These are phyloP conservation scores for Scleroderma citrinum DNA, from an alignment of 768 basidiomycete species.

Conservation along the genomic window DNA sequence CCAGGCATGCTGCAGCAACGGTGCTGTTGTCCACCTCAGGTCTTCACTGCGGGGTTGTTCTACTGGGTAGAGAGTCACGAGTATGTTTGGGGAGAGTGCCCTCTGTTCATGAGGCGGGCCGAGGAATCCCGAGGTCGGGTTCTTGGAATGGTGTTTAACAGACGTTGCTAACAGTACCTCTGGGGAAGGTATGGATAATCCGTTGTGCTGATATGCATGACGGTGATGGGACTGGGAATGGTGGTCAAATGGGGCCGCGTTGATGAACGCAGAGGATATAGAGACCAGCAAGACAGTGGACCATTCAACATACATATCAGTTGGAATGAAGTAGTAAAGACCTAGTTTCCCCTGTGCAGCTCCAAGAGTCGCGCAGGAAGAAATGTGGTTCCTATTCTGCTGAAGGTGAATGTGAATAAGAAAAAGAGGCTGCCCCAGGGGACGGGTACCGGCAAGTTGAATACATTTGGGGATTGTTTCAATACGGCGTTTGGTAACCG, in stretches of 20 bases:
- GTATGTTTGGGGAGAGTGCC: conserved; percentile 2
- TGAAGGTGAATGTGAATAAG: background rate
- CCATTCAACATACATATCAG: background rate
- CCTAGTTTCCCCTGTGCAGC: no score
- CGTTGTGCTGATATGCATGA: background rate
- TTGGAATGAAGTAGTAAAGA: background rate
- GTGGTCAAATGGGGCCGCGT: background rate
- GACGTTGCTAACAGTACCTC: background rate
- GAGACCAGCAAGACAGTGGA: background rate
- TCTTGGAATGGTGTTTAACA: background rate
- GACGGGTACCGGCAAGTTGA: no score
- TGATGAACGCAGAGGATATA: background rate
- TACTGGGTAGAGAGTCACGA: conserved; percentile 40
- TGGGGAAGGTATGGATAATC: background rate
- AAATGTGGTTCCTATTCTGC: no score
- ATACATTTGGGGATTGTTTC: no score
- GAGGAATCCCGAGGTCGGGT: background rate
- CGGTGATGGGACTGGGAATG: background rate
- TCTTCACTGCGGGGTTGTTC: conserved; percentile 8
- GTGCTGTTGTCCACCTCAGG: conserved; percentile 44
- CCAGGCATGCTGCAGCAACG: conserved; percentile 28
- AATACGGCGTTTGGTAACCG: no score
- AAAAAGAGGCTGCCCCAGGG: no score
- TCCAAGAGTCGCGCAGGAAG: no score
- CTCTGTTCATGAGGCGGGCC: background rate